Conservation (phyloP, 2,329 filamentous ascomycete genomes). For the Phialemoniopsis sp. region DNA sequence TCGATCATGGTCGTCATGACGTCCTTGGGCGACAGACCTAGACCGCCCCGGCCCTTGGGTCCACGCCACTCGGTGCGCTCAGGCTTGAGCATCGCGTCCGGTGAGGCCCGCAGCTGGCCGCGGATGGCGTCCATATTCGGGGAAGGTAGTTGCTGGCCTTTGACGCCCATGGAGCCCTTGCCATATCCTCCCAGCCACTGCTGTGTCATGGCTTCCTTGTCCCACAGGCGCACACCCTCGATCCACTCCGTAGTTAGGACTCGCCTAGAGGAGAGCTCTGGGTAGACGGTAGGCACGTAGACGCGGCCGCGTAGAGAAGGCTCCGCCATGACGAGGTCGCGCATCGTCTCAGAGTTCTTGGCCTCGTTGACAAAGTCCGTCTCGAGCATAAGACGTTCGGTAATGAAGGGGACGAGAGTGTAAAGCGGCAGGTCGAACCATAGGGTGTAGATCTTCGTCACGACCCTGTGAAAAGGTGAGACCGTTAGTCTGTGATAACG, state of each 20-base stretch:
- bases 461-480: constrained; percentile 48
- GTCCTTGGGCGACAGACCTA: constrained; percentile 76
- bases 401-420: constrained; percentile 85
- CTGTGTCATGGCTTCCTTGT: constrained; percentile 74
- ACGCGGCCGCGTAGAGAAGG: constrained; percentile 73
- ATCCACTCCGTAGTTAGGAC: constrained; percentile 98
- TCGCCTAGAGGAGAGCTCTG: constrained; percentile 75
- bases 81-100: constrained; percentile 66
- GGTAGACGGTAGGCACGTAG: constrained; percentile 82
- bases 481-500: constrained; percentile 1
- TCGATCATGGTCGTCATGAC: constrained; percentile 98
- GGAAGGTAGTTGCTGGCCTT: constrained; percentile 56
- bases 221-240: constrained; percentile 89
- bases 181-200: constrained; percentile 76
- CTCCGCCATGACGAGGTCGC: constrained; percentile 69
- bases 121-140: constrained; percentile 43
- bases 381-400: constrained; percentile 85
- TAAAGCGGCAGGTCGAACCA: constrained; percentile 95
- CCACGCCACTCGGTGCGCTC: constrained; percentile 78
- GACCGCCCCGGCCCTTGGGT: constrained; percentile 65
- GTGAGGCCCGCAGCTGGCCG: constrained; percentile 43
- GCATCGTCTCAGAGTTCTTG: constrained; percentile 82
- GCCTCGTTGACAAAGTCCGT: constrained; percentile 95
- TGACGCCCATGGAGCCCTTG: constrained; percentile 73
- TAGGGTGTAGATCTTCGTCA: constrained; percentile 76